Evolutionary conservation across 176 grass and related monocot species (phyloP).

Genomic region (Eragrostis curvula): DNA sequence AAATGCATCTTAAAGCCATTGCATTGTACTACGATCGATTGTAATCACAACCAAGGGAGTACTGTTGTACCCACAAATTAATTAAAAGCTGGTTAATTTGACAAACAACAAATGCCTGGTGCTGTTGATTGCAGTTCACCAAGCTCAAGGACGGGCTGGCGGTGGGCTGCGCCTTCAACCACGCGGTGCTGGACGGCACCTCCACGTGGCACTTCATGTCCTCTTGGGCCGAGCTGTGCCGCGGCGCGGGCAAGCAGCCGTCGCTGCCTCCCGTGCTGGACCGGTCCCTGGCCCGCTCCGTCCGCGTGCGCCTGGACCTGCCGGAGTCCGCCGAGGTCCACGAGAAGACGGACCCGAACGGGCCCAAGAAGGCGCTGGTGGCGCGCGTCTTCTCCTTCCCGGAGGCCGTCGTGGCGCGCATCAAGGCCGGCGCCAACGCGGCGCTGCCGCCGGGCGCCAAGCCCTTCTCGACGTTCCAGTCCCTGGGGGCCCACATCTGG

Average conservation of each 20-base stretch:
- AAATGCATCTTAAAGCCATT: too few relatives aligned
- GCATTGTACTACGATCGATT: too few relatives aligned
- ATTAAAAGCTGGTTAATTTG: too few relatives aligned
- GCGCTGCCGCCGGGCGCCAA: constrained; percentile 56
- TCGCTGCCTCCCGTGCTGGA: constrained; percentile 61
- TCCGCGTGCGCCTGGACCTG: constrained; percentile 65
- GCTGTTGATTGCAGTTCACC: constrained; percentile 88
- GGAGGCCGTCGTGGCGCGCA: constrained; percentile 46
- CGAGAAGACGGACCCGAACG: constrained; percentile 83
- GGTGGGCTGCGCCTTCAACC: constrained; percentile 94
- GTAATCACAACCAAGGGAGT: too few relatives aligned
- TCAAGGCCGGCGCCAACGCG: constrained; percentile 79
- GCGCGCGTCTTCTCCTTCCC: constrained; percentile 88
- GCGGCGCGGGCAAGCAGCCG: constrained; percentile 19
- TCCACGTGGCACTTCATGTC: constrained; percentile 99
- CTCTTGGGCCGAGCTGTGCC: constrained; percentile 85
- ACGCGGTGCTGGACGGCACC: constrained; percentile 88
- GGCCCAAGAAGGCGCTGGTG: constrained; percentile 63
- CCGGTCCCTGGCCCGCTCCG: constrained; percentile 61
- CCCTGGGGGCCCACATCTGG: constrained; percentile 88
- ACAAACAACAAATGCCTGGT: too few relatives aligned
- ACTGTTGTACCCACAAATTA: too few relatives aligned
- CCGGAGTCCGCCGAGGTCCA: constrained; percentile 65
- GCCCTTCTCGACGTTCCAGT: constrained; percentile 95
- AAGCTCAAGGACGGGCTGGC: constrained; percentile 89